Evolutionary conservation across 768 basidiomycete genomes (phyloP), one percentile per base, ranked within the genome.

Genomic region (Astraeus odoratus): DNA sequence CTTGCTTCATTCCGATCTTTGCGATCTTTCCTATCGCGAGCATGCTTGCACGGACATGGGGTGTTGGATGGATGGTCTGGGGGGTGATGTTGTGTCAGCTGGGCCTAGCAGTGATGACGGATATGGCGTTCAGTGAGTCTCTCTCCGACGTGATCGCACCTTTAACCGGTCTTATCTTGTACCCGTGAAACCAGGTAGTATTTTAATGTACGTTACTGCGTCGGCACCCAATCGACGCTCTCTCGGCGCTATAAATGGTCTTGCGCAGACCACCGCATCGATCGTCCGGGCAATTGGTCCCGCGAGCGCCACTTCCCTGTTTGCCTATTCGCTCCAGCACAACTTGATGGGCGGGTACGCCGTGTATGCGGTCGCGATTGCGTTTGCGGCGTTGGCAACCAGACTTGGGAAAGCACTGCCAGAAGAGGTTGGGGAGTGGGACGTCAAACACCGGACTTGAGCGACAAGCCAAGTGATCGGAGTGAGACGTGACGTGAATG

Each of bases 221-320:
- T 71, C 83, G 22, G 68, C 85, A 0, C 84, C 84, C n/a, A 83
- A 82, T 56, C 70, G 71, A 48, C 74, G 75, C 12, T 77, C 81
- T 8, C 69, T 86, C 10, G 85, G 85, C n/a, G 76, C 82, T 13
- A 82, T 80, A n/a, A 84, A 86, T 54, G 85, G 85, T 5, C 47
- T 79, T 19, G 59, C 62, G 6, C 58, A 60, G 26, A 50, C 46
- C 43, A 20, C 50, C 25, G 64, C 64, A 5, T 66, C 62, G 34
- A 2, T 56, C 31, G 55, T 57, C 52, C 62, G 61, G 16, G 57
- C 59, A 10, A 1, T 64, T 6, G 62, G 57, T 8, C 64, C 62
- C 9, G 57, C 50, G 5, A 15, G 33, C 4, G 59, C 54, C 3
- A 64, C 53, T 16, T 56, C 64, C 8, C 51, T 57, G 1, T 64